phyloP scores from a whole-genome alignment of 257 asterid species.

The Rehmannia glutinosa region DNA sequence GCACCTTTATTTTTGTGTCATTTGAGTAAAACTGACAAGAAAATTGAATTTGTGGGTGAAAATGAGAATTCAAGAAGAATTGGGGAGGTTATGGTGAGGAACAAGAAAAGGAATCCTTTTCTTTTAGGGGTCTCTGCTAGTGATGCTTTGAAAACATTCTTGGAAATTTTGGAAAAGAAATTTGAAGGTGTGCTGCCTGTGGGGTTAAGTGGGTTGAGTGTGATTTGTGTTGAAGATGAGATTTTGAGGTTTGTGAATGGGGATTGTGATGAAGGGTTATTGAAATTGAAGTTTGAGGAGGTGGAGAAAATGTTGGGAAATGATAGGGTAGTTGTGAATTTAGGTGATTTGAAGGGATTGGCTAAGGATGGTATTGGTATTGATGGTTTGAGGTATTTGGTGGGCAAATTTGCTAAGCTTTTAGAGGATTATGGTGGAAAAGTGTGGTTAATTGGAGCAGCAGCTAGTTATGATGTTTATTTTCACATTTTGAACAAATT shows the following conservation, averaged over 20 bases:
- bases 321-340: slow-evolving; percentile 38
- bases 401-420: slow-evolving; percentile 31
- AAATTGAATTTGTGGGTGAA: slow-evolving; percentile 12
- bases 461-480: slow-evolving; percentile 41
- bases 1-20: slow-evolving; percentile 55
- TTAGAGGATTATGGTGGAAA: slow-evolving; percentile 33
- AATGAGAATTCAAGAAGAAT: slow-evolving; percentile 54
- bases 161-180: slow-evolving; percentile 37
- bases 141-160: slow-evolving; percentile 45
- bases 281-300: slow-evolving; percentile 44
- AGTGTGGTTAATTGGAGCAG: slow-evolving; percentile 58
- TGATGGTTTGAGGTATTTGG: slow-evolving; percentile 40
- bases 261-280: slow-evolving; percentile 34
- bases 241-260: slow-evolving; percentile 38
- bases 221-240: slow-evolving; percentile 44
- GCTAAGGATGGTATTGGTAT: slow-evolving; percentile 23
- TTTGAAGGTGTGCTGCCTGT: slow-evolving; percentile 30
- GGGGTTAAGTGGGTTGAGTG: slow-evolving; percentile 36
- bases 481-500: slow-evolving; percentile 42
- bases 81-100: slow-evolving; percentile 43
- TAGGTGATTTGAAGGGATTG: slow-evolving; percentile 48
- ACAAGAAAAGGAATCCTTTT: slow-evolving; percentile 46
- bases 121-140: slow-evolving; percentile 51
- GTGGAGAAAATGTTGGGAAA: slow-evolving; percentile 28
- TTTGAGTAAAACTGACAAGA: slow-evolving; percentile 15